These are phyloP conservation scores for Phytophthora cactorum DNA, from an alignment of 352 stramenopile genomes.

Conservation along the genomic window DNA sequence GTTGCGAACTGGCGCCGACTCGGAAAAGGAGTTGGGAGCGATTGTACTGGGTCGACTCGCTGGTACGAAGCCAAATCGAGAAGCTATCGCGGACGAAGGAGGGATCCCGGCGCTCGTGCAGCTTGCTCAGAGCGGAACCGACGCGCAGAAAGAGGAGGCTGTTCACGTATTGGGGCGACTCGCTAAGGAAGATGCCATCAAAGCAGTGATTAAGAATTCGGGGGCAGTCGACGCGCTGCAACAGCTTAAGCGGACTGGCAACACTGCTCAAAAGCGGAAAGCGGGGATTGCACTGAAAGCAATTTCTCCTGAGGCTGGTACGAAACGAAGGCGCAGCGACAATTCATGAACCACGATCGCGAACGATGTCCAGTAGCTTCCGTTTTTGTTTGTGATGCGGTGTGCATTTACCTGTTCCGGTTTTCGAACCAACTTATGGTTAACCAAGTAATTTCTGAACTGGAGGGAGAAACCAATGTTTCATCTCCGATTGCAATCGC, in stretches of 20 bases:
- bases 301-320: background rate
- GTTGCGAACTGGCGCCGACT: background rate
- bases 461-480: too few species aligned
- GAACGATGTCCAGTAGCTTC: too few species aligned
- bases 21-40: background rate
- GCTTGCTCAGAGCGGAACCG: background rate
- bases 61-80: background rate
- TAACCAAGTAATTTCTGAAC: too few species aligned
- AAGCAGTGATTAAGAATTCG: background rate
- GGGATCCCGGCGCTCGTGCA: background rate
- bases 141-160: background rate
- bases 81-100: background rate
- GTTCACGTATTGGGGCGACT: background rate
- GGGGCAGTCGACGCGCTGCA: background rate
- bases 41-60: background rate
- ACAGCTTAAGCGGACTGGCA: slow-evolving; percentile 2
- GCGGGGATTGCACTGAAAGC: background rate
- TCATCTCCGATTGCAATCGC: too few species aligned
- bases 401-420: too few species aligned
- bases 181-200: background rate
- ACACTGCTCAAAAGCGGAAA: slow-evolving; percentile 2
- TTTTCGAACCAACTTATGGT: too few species aligned
- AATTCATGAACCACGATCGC: background rate
- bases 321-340: background rate
- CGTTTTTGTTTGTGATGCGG: too few species aligned